Evolutionary conservation across 371 early-diverging fungal species (phyloP).

Genomic region (Smittium mucronatum): DNA sequence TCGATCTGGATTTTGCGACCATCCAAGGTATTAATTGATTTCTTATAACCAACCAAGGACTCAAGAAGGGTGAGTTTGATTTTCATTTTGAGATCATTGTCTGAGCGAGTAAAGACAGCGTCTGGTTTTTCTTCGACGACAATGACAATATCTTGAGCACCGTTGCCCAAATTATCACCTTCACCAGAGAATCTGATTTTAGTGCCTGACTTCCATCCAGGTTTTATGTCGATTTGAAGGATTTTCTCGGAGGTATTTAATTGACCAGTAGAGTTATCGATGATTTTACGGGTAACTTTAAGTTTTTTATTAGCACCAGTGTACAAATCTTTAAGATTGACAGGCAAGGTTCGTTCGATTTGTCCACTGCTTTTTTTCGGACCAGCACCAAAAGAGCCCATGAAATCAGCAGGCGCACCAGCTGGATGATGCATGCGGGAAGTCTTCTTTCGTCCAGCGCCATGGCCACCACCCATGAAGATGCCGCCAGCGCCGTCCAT

Average conservation of each 20-base stretch:
- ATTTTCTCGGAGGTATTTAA: constrained; percentile 58
- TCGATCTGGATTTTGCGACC: constrained; percentile 54
- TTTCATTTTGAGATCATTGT: constrained; percentile 61
- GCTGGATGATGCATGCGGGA: constrained; percentile 30
- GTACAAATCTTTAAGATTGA: constrained; percentile 87
- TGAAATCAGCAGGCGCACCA: constrained; percentile 38
- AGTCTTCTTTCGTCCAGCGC: constrained; percentile 13
- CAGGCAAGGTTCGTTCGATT: constrained; percentile 54
- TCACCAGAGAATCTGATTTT: constrained; percentile 86
- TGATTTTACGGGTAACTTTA: constrained; percentile 73
- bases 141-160: constrained; percentile 86
- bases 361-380: constrained; percentile 19
- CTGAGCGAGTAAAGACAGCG: constrained; percentile 70
- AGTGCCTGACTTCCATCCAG: constrained; percentile 98
- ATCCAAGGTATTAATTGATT: constrained; percentile 61
- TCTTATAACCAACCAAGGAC: constrained; percentile 67
- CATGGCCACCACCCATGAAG: constrained; percentile 27
- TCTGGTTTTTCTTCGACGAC: constrained; percentile 92
- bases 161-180: constrained; percentile 81
- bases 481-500: constrained; percentile 45
- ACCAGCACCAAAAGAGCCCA: constrained; percentile 31
- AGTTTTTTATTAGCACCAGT: constrained; percentile 81
- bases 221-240: constrained; percentile 74
- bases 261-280: constrained; percentile 37
- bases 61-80: constrained; percentile 62